Evolutionary conservation across 1,139 yeast species (phyloP).

Genomic region (Candida glucosophila): DNA sequence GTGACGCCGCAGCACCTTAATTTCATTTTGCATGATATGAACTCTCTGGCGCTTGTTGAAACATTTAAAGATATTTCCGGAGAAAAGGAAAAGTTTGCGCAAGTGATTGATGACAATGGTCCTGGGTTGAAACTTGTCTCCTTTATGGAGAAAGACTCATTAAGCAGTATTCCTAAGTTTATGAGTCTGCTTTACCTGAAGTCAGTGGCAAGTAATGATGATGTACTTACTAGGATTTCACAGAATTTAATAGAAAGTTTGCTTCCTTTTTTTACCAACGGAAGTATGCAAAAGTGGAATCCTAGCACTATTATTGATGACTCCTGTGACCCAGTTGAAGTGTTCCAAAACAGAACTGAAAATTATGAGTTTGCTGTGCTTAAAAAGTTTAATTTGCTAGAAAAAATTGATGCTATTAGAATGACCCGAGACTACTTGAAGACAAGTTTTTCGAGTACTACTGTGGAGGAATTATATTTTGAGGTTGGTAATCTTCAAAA

Average conservation of each 20-base stretch:
- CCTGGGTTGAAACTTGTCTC: slow-evolving; percentile 4
- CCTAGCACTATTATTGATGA: too few relatives aligned
- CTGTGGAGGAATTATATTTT: too few relatives aligned
- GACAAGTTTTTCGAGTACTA: too few relatives aligned
- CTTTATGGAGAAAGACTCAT: slow-evolving; percentile 1
- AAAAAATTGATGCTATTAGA: too few relatives aligned
- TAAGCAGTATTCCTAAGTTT: slow-evolving; percentile 2
- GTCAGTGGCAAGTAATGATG: slow-evolving; percentile 1
- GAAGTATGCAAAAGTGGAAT: slow-evolving; percentile 2
- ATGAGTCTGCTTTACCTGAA: slow-evolving; percentile 2
- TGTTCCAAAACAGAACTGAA: too few relatives aligned
- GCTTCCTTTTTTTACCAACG: slow-evolving; percentile 3
- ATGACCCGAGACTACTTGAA: too few relatives aligned
- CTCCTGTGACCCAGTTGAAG: too few relatives aligned
- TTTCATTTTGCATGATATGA: slow-evolving; percentile 4
- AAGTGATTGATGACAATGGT: slow-evolving; percentile 1
- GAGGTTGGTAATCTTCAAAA: too few relatives aligned
- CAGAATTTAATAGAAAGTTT: slow-evolving; percentile 1
- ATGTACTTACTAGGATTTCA: neutral
- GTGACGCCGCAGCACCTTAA: slow-evolving; percentile 5
- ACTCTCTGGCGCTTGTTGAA: slow-evolving; percentile 3
- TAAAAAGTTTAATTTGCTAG: too few relatives aligned
- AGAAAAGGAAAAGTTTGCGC: slow-evolving; percentile 2
- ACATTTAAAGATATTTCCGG: slow-evolving; percentile 8
- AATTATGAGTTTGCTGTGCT: too few relatives aligned